These are phyloP conservation scores for Medicago ruthenica DNA, from an alignment of 306 rosid genomes.

Conservation along the genomic window DNA sequence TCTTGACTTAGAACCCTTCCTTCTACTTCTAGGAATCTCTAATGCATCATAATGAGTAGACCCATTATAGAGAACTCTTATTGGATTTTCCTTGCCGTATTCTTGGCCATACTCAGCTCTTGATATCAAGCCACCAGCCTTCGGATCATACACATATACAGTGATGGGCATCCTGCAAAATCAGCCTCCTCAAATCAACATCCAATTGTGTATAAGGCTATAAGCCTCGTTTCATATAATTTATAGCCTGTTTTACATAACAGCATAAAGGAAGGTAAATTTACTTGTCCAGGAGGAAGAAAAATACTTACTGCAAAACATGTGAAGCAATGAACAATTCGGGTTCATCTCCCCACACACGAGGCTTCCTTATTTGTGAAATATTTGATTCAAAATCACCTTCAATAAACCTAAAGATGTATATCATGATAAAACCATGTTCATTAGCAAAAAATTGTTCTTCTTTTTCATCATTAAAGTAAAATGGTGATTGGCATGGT, in stretches of 20 bases:
- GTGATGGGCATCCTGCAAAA: conserved; percentile 88
- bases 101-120: conserved; percentile 96
- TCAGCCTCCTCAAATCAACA: conserved; percentile 30
- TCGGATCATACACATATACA: conserved; percentile 82
- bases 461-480: neutral
- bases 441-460: neutral
- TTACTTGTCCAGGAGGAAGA: conserved; percentile 29
- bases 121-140: conserved; percentile 82
- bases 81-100: conserved; percentile 77
- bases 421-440: conserved; percentile 35
- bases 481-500: too few species aligned
- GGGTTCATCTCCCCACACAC: conserved; percentile 99
- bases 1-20: conserved; percentile 51
- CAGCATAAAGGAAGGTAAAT: conserved; percentile 7
- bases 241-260: too few species aligned
- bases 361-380: conserved; percentile 77
- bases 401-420: conserved; percentile 81
- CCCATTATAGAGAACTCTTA: conserved; percentile 85
- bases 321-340: conserved; percentile 94
- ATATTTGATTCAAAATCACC: conserved; percentile 85
- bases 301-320: conserved; percentile 70
- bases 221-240: neutral
- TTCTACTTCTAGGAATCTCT: conserved; percentile 62
- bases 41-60: conserved; percentile 93
- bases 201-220: conserved; percentile 2